Conservation (phyloP, 306 rosid genomes). For the Crataegus laevigata region DNA sequence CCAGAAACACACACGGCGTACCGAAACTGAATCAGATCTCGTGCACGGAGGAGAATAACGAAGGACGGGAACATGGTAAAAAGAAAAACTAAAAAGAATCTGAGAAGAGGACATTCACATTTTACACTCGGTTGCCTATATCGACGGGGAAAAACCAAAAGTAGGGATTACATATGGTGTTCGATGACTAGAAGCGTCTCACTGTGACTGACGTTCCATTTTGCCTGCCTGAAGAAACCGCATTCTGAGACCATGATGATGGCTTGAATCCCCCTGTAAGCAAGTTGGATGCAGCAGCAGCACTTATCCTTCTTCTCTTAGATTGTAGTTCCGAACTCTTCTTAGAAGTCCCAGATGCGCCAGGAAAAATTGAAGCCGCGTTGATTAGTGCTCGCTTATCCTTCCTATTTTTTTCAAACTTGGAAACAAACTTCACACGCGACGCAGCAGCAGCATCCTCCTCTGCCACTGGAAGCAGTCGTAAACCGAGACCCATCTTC, state of each 20-base stretch:
- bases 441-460: slow-evolving; percentile 59
- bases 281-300: slow-evolving; percentile 52
- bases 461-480: slow-evolving; percentile 61
- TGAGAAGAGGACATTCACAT: neutral
- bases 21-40: neutral
- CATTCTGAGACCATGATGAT: slow-evolving; percentile 57
- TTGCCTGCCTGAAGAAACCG: slow-evolving; percentile 22
- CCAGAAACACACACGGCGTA: neutral
- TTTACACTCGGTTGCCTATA: neutral
- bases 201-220: slow-evolving; percentile 26
- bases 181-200: slow-evolving; percentile 8
- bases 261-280: slow-evolving; percentile 56
- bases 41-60: neutral
- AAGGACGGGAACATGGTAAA: neutral
- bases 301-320: slow-evolving; percentile 74
- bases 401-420: slow-evolving; percentile 59
- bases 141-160: neutral
- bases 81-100: neutral
- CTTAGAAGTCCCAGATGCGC: slow-evolving; percentile 40
- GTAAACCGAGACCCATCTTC: slow-evolving; percentile 62
- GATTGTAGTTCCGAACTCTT: slow-evolving; percentile 54
- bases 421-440: slow-evolving; percentile 47
- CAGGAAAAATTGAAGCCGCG: slow-evolving; percentile 54
- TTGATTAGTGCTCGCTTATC: slow-evolving; percentile 70
- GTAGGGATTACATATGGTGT: neutral